Evolutionary conservation across 2,329 filamentous ascomycete genomes (phyloP), one percentile per base, ranked within the genome.

Genomic region (Colletotrichum tofieldiae): DNA sequence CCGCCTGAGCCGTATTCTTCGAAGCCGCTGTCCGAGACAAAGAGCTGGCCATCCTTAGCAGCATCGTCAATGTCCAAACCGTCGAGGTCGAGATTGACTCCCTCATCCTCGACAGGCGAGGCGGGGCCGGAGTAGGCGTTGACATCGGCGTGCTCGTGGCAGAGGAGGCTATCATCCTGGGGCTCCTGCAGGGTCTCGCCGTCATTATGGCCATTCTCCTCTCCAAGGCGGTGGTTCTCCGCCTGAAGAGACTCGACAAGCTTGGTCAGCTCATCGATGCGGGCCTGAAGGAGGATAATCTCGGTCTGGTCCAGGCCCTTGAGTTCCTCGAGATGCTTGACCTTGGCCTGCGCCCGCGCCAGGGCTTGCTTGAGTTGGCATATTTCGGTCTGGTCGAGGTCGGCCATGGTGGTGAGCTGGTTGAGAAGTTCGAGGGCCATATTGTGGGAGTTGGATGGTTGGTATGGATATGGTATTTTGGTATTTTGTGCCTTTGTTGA

Each of bases 401-500:
- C 62, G 14, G 39, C 49, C 20, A 65, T 56, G 2, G 37, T 16
- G 26, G 18, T 2, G 29, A 23, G 12, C 23, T 26, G 49, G 14
- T 14, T 26, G 37, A 29, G 20, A 2, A 45, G 18, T 5, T 29
- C 16, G 8, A 39, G 7, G 8, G 51, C 26, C 51, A 65, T 65
- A 2, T 18, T 47, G 29, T 29, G 35, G 2, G 20, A 18, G 14
- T 1, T 23, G 29, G 8, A 18, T 11, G 6, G 0, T 47, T 37
- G 26, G 1, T 8, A 20, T 43, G 18, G n/a, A 9, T 26, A 5
- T n/a, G 9, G 26, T 56, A 18, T 65, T 18, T 76, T 47, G 82
- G 84, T 75, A 72, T 74, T 7, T 45, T 1, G 1, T 51, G n/a
- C 20, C 4, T 2, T n/a, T 11, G 5, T 18, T 62, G 60, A 8